Conservation (phyloP, 2,329 filamentous ascomycete species). For the Sclerotiophoma versabilis region DNA sequence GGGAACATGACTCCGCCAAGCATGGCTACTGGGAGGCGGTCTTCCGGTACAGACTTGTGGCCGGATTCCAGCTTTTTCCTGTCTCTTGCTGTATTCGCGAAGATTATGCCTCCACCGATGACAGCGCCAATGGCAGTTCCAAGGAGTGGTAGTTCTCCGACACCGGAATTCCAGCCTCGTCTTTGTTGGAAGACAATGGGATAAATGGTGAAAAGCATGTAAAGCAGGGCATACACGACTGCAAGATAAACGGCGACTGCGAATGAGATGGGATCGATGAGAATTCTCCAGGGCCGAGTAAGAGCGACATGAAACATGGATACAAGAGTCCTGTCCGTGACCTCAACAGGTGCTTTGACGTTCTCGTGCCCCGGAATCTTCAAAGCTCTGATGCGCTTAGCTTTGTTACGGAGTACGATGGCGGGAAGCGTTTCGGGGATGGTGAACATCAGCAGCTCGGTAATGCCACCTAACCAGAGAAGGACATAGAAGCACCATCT, state of each 20-base stretch:
- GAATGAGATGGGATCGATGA: conserved; percentile 63
- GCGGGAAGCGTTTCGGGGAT: conserved; percentile 5
- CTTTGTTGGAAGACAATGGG: conserved; percentile 62
- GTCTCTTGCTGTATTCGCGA: conserved; percentile 51
- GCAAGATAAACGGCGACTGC: conserved; percentile 61
- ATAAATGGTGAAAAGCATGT: conserved; percentile 67
- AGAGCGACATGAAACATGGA: conserved; percentile 61
- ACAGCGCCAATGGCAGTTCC: conserved; percentile 59
- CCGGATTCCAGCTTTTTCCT: conserved; percentile 51
- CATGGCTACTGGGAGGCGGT: conserved; percentile 44
- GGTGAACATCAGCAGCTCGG: conserved; percentile 10
- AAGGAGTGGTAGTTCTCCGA: conserved; percentile 60
- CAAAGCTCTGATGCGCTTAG: conserved; percentile 56
- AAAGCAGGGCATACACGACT: conserved; percentile 61
- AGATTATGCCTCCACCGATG: conserved; percentile 54
- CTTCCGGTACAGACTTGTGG: conserved; percentile 52
- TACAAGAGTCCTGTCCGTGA: conserved; percentile 52
- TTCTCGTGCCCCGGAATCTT: conserved; percentile 60
- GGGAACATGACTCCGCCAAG: conserved; percentile 42
- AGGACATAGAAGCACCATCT: conserved; percentile 14
- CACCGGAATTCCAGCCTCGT: conserved; percentile 62
- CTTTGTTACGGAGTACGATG: conserved; percentile 11
- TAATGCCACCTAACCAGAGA: conserved; percentile 10
- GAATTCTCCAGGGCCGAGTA: conserved; percentile 61
- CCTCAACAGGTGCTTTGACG: conserved; percentile 59